Evolutionary conservation across 2,329 filamentous ascomycete species (phyloP).

Genomic region (Trichoderma guizhouense): DNA sequence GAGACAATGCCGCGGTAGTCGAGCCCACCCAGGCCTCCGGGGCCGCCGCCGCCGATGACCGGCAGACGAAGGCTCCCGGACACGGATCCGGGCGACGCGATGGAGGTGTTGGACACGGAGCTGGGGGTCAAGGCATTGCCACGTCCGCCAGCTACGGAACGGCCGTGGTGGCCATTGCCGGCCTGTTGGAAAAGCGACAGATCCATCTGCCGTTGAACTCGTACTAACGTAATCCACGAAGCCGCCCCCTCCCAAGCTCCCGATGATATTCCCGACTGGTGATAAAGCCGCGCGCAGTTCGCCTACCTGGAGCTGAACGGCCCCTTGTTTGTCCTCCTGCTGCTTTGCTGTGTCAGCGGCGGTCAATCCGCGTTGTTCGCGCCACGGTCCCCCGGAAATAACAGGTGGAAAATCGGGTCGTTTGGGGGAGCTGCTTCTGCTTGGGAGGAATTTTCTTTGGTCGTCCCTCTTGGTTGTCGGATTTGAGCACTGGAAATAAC

Average conservation of each 20-base stretch:
- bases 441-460: conserved; percentile 1
- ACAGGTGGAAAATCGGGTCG: neutral
- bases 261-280: conserved; percentile 15
- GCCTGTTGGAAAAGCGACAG: conserved; percentile 27
- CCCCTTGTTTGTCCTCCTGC: neutral
- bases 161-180: conserved; percentile 11
- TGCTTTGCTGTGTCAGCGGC: neutral
- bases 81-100: conserved; percentile 25
- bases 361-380: neutral
- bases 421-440: neutral
- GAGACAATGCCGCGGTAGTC: conserved; percentile 9
- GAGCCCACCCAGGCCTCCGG: conserved; percentile 10
- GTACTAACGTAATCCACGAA: conserved; percentile 4
- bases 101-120: conserved; percentile 25
- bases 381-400: conserved; percentile 8
- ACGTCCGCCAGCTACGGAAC: neutral
- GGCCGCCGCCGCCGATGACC: conserved; percentile 1
- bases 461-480: conserved; percentile 10
- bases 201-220: conserved; percentile 22
- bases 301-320: neutral
- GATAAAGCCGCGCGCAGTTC: neutral
- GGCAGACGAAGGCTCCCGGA: conserved; percentile 24
- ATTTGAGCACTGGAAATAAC: conserved; percentile 30
- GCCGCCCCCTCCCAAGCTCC: neutral
- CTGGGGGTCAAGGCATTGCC: conserved; percentile 26